Conservation (phyloP, 768 basidiomycete genomes). For the Thelephora ganbajun region DNA sequence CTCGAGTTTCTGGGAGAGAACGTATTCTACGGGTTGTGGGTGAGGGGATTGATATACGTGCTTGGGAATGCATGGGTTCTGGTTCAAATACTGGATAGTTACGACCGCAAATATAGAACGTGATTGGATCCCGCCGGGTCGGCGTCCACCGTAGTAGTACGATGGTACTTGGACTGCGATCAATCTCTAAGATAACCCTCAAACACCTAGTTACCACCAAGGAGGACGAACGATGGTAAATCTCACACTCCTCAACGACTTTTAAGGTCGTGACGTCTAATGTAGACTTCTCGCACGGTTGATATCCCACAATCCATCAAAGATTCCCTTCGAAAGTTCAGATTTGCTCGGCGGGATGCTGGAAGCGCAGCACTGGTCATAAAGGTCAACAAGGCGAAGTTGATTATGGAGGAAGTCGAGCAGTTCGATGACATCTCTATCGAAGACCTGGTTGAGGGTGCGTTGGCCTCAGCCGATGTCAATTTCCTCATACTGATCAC, state of each 20-base stretch:
- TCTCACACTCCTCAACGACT: too few species aligned
- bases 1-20: constrained; percentile 77
- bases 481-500: background rate
- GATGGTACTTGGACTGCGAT: too few species aligned
- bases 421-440: constrained; percentile 63
- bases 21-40: constrained; percentile 70
- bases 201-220: too few species aligned
- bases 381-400: constrained; percentile 78
- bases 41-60: constrained; percentile 61
- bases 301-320: constrained; percentile 76
- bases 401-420: constrained; percentile 76
- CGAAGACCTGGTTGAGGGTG: constrained; percentile 83
- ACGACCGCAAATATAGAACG: constrained; percentile 9
- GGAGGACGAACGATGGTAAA: too few species aligned
- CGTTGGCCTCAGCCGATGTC: constrained; percentile 4
- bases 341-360: constrained; percentile 48
- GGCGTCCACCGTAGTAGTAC: background rate
- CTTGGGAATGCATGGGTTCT: constrained; percentile 72
- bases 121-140: too few species aligned
- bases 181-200: too few species aligned
- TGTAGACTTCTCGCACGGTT: constrained; percentile 38
- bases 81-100: constrained; percentile 42
- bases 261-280: too few species aligned
- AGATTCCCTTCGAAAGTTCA: constrained; percentile 71
- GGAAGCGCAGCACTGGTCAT: constrained; percentile 72